phyloP scores from a whole-genome alignment of 1,284 basidiomycete genomes.

The Ustilago crameri region DNA sequence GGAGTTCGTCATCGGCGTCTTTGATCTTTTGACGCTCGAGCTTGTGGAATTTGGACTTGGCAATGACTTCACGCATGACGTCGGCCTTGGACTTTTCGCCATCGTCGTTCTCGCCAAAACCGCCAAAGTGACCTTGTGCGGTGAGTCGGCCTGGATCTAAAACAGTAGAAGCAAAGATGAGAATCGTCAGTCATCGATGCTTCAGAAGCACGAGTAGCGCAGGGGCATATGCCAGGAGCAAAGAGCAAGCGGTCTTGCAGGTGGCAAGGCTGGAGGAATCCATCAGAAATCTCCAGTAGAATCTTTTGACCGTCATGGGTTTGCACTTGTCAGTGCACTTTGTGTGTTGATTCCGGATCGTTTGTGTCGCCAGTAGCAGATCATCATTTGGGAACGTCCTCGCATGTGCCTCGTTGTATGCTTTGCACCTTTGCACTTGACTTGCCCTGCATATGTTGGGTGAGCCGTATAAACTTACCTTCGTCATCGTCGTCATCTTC shows the following conservation, averaged over 20 bases:
- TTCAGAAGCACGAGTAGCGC: not conserved
- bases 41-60: constrained; percentile 87
- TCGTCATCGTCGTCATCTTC: constrained; percentile 60
- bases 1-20: constrained; percentile 85
- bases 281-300: constrained; percentile 68
- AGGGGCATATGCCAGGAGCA: not conserved
- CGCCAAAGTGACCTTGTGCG: constrained; percentile 78
- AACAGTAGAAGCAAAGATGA: not conserved
- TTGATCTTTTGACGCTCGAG: constrained; percentile 85
- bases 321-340: constrained; percentile 53
- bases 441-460: not conserved
- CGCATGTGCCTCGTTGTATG: not conserved
- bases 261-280: not conserved
- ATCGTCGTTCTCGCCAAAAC: constrained; percentile 77
- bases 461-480: constrained; percentile 32
- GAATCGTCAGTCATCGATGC: constrained; percentile 12
- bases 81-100: constrained; percentile 78
- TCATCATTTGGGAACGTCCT: constrained; percentile 42
- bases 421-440: not conserved
- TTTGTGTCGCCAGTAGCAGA: constrained; percentile 57
- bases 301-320: constrained; percentile 59
- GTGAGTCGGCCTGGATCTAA: constrained; percentile 40
- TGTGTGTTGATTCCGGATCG: constrained; percentile 51
- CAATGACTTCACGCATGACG: constrained; percentile 97
- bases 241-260: not conserved